Evolutionary conservation across 2,329 filamentous ascomycete species (phyloP).

Genomic region (Gliomastix tumulicola): DNA sequence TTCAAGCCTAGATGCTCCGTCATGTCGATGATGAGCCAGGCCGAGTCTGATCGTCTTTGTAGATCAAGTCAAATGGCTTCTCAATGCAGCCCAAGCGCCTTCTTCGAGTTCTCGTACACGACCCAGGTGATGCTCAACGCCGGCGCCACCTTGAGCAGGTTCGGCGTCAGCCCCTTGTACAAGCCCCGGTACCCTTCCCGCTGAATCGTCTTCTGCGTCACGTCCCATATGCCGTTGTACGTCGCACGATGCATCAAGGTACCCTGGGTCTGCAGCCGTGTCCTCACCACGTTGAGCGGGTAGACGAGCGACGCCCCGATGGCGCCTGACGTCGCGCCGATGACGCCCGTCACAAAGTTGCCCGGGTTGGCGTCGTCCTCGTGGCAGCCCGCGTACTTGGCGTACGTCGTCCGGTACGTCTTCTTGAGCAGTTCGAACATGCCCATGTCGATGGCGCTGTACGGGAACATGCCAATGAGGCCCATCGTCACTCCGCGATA

Average conservation of each 20-base stretch:
- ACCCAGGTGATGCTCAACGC: conserved; percentile 94
- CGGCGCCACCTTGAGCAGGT: conserved; percentile 91
- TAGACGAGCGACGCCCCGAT: conserved; percentile 93
- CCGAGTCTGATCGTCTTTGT: too few species aligned
- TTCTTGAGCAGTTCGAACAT: conserved; percentile 92
- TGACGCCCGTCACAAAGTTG: conserved; percentile 78
- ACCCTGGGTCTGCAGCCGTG: conserved; percentile 87
- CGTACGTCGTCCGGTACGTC: conserved; percentile 62
- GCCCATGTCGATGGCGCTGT: conserved; percentile 91
- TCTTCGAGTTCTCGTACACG: conserved; percentile 87
- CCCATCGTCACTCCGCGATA: conserved; percentile 95
- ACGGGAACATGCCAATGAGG: conserved; percentile 93
- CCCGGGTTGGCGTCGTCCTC: conserved; percentile 79
- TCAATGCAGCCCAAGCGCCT: conserved; percentile 48
- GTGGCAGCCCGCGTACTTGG: conserved; percentile 60
- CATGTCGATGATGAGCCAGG: too few species aligned
- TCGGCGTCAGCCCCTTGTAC: conserved; percentile 93
- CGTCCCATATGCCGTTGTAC: conserved; percentile 87
- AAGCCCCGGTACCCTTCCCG: conserved; percentile 80
- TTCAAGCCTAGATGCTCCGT: too few species aligned
- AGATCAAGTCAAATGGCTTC: too few species aligned
- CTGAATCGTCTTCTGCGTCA: conserved; percentile 73
- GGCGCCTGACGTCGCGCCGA: conserved; percentile 86
- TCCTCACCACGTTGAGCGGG: conserved; percentile 87
- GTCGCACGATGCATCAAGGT: conserved; percentile 85